Evolutionary conservation across 2,329 filamentous ascomycete species (phyloP).

Genomic region (Nannizziopsis barbatae): DNA sequence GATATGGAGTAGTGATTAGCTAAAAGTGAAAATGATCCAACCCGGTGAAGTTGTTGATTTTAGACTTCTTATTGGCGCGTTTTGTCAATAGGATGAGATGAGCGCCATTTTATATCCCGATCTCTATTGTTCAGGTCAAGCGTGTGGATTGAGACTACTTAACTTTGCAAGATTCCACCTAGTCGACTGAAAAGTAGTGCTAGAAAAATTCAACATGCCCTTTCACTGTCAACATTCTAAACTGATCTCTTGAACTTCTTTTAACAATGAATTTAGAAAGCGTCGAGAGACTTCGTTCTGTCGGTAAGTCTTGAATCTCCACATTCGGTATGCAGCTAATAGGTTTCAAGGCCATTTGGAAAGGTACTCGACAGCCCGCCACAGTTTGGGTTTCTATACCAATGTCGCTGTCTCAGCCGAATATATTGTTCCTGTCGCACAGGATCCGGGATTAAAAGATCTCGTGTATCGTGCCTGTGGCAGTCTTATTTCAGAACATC

Average conservation of each 20-base stretch:
- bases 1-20: too few relatives aligned
- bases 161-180: too few relatives aligned
- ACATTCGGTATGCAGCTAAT: not conserved
- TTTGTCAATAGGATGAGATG: too few relatives aligned
- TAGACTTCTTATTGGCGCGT: too few relatives aligned
- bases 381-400: conserved; percentile 35
- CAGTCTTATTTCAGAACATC: conserved; percentile 31
- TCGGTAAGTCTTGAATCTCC: conserved; percentile 20
- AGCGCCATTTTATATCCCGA: too few relatives aligned
- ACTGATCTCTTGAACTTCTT: too few relatives aligned
- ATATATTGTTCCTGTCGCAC: conserved; percentile 25
- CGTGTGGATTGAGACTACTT: too few relatives aligned
- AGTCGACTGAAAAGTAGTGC: not conserved
- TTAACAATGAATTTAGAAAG: not conserved
- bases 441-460: conserved; percentile 20
- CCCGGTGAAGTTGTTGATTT: too few relatives aligned
- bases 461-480: conserved; percentile 31
- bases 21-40: too few relatives aligned
- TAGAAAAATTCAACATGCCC: not conserved
- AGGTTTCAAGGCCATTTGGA: conserved; percentile 32
- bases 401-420: conserved; percentile 35
- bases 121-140: too few relatives aligned
- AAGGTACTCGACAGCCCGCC: conserved; percentile 35
- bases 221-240: too few relatives aligned
- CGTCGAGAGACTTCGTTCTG: conserved; percentile 22